Base-by-base conservation (phyloP, 2,329 filamentous ascomycete species). In the Cladosporium sp. region DNA sequence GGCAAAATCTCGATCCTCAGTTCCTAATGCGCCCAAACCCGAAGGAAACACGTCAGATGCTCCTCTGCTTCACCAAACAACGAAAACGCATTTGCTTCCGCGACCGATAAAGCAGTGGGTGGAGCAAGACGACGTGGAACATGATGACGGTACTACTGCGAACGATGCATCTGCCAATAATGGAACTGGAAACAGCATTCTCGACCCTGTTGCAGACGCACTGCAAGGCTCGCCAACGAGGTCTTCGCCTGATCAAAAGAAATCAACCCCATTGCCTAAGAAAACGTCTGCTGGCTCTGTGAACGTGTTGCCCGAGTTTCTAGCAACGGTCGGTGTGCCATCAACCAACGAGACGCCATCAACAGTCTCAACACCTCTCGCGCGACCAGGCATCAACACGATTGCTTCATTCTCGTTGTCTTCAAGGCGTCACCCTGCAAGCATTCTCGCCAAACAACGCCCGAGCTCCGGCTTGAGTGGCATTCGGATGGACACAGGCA, bases 371-470 rank as follows among this genome's bases (percentile, higher is more conserved):
- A 34, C 49, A 28, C 51, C 51, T 54, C 21, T 21, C 6, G 30
- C 49, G 8, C 32, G 49, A 13, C 60, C 60, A 23, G 49, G 25
- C 11, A 43, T 56, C 32, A 63, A 63, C 16, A 56, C 60, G 7
- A 56, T 63, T 25, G 49, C 60, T 10, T 65, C 63, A 34, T 51
- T 58, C 14, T 61, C 43, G 13, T n/a, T 58, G n/a, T 49, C 53
- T 7, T 36, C 43, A 23, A 58, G 53, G 34, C 36, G 49, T 11
- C 43, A 36, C 32, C 57, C 48, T n/a, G 65, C 49, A 25, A 54
- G 43, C 23, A 32, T 34, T 53, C 53, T 39, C 28, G 28, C 34
- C n/a, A 57, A 56, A 11, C 34, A 39, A 25, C 57, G 46, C 5
- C 21, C 30, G 26, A 34, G 2, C n/a, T 64, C 53, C 18, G 51